Evolutionary conservation across 768 basidiomycete species (phyloP).

Genomic region (Trametes gibbosa): DNA sequence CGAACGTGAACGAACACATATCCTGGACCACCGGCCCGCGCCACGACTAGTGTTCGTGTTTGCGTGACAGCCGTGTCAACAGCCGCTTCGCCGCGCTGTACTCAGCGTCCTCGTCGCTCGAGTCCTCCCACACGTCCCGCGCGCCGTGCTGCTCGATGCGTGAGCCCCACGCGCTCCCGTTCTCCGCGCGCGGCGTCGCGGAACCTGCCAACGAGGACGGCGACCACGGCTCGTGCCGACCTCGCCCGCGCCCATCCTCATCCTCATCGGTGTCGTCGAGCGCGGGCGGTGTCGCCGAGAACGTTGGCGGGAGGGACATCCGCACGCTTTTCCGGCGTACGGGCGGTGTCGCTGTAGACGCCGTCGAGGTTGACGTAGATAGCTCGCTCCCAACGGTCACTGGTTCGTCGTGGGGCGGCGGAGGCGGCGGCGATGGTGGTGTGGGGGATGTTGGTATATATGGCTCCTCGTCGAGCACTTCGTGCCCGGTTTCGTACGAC

Average conservation of each 20-base stretch:
- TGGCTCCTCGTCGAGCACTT: slow-evolving; percentile 42
- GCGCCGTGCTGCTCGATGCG: slow-evolving; percentile 17
- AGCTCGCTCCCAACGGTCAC: slow-evolving; percentile 28
- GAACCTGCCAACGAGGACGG: slow-evolving; percentile 1
- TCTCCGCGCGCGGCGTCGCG: slow-evolving; percentile 20
- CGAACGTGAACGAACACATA: neutral
- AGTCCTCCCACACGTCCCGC: slow-evolving; percentile 65
- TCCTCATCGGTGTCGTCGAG: slow-evolving; percentile 46
- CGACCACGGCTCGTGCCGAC: slow-evolving; percentile 25
- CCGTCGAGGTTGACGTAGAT: slow-evolving; percentile 26
- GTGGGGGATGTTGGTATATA: neutral
- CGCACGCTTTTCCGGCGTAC: slow-evolving; percentile 67
- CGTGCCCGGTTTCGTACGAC: slow-evolving; percentile 66
- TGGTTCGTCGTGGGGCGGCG: slow-evolving; percentile 20
- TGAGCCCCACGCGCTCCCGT: slow-evolving; percentile 17
- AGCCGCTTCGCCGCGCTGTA: slow-evolving; percentile 57
- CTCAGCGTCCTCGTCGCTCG: slow-evolving; percentile 66
- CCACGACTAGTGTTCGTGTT: slow-evolving; percentile 6
- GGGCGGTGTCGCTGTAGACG: slow-evolving; percentile 27
- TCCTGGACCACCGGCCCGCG: no score
- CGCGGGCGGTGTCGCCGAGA: slow-evolving; percentile 69
- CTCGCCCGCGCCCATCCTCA: slow-evolving; percentile 23
- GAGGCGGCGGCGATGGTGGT: slow-evolving; percentile 17
- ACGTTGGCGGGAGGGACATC: slow-evolving; percentile 74
- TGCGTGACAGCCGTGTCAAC: slow-evolving; percentile 46